phyloP scores from a whole-genome alignment of 108 stramenopile genomes.

The Bacterosira constricta region DNA sequence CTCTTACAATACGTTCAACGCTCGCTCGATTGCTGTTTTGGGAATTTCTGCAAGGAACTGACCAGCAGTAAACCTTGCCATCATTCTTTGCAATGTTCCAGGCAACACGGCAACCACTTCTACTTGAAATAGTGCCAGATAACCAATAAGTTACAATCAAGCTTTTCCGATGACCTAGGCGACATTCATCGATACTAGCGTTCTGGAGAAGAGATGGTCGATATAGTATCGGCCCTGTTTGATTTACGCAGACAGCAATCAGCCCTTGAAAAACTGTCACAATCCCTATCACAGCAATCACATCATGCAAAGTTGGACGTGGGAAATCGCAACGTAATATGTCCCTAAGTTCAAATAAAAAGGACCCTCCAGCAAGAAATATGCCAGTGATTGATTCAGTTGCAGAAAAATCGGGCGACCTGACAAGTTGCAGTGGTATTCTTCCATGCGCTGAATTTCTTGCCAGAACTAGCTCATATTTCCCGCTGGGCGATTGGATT shows the following conservation, averaged over 20 bases:
- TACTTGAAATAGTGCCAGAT: slow-evolving; percentile 15
- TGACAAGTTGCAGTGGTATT: slow-evolving; percentile 8
- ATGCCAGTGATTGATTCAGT: slow-evolving; percentile 25
- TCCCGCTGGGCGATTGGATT: neutral
- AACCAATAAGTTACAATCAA: slow-evolving; percentile 33
- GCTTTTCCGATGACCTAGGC: too few relatives aligned
- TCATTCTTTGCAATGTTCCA: slow-evolving; percentile 44
- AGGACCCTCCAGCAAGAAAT: slow-evolving; percentile 44
- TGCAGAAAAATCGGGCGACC: neutral
- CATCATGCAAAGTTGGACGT: neutral
- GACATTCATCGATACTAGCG: neutral
- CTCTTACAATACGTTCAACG: neutral
- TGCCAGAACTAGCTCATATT: slow-evolving; percentile 21
- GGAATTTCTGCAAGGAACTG: slow-evolving; percentile 25
- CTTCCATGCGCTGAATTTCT: slow-evolving; percentile 14
- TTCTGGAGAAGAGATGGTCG: neutral
- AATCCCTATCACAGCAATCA: slow-evolving; percentile 30
- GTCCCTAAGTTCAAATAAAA: slow-evolving; percentile 30
- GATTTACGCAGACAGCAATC: slow-evolving; percentile 13
- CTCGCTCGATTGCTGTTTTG: neutral
- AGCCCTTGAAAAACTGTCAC: slow-evolving; percentile 27
- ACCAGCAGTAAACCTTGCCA: slow-evolving; percentile 41
- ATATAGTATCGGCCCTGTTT: slow-evolving; percentile 12
- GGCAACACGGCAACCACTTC: slow-evolving; percentile 13
- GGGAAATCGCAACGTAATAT: neutral